These are phyloP conservation scores for Penicillium sp. DNA, from an alignment of 2,329 filamentous ascomycete genomes.

Conservation along the genomic window DNA sequence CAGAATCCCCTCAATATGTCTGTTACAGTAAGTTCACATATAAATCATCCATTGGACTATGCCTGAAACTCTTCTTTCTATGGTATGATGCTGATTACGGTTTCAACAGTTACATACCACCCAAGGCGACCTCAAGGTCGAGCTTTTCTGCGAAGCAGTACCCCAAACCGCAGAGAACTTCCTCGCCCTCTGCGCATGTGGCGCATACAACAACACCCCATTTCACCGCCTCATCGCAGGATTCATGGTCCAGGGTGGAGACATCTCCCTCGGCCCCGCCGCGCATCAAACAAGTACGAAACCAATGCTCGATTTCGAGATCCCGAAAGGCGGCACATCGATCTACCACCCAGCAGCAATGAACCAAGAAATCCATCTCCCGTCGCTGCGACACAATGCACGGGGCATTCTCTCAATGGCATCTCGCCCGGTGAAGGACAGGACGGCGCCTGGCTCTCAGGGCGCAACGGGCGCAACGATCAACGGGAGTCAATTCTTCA, in stretches of 20 bases:
- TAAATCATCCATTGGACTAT: no score
- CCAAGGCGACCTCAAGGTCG: slow-evolving; percentile 86
- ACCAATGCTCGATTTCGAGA: slow-evolving; percentile 44
- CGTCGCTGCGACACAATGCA: slow-evolving; percentile 56
- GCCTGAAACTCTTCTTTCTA: background rate
- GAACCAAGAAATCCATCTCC: slow-evolving; percentile 61
- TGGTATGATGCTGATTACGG: background rate
- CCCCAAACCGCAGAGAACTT: slow-evolving; percentile 87
- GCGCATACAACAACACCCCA: slow-evolving; percentile 59
- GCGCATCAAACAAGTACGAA: slow-evolving; percentile 44
- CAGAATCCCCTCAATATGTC: slow-evolving; percentile 25
- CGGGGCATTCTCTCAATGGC: slow-evolving; percentile 60
- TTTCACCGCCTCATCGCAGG: slow-evolving; percentile 63
- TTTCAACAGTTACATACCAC: slow-evolving; percentile 69
- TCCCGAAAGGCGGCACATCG: slow-evolving; percentile 57
- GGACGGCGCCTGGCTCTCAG: slow-evolving; percentile 48
- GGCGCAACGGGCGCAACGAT: slow-evolving; percentile 38
- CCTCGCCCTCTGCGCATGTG: slow-evolving; percentile 62
- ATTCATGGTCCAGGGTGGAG: slow-evolving; percentile 65
- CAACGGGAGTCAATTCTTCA: slow-evolving; percentile 64
- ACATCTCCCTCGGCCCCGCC: slow-evolving; percentile 46
- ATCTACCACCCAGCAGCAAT: slow-evolving; percentile 53
- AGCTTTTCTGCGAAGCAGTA: slow-evolving; percentile 92
- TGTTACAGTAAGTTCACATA: slow-evolving; percentile 30
- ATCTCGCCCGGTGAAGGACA: slow-evolving; percentile 49